phyloP scores from a whole-genome alignment of 208 protist genomes.

The Wallacemonas sp. region DNA sequence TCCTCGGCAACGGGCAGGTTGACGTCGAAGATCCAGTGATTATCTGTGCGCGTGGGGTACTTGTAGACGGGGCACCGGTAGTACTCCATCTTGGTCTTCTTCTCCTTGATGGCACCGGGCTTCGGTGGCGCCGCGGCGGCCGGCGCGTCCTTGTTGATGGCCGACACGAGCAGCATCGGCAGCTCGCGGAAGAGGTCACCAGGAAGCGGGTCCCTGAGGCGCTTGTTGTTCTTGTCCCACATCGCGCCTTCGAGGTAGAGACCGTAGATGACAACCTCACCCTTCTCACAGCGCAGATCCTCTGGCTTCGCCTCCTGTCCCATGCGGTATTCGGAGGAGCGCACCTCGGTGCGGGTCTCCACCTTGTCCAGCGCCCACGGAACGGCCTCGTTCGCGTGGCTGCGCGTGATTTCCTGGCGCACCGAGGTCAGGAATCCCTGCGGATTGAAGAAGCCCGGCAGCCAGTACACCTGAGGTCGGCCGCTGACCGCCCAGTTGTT shows the following conservation, averaged over 20 bases:
- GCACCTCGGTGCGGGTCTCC: constrained; percentile 93
- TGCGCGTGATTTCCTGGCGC: constrained; percentile 95
- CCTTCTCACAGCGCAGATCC: constrained; percentile 88
- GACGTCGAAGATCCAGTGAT: constrained; percentile 97
- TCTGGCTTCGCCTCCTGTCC: constrained; percentile 92
- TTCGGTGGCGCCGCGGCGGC: constrained; percentile 50
- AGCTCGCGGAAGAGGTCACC: constrained; percentile 95
- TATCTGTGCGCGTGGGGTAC: constrained; percentile 93
- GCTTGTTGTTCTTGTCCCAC: constrained; percentile 95
- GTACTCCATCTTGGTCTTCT: constrained; percentile 88
- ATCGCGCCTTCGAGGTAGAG: constrained; percentile 97
- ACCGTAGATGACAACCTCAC: constrained; percentile 98
- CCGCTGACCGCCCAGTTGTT: constrained; percentile 91
- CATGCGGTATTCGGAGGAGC: constrained; percentile 86
- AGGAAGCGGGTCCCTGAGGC: constrained; percentile 91
- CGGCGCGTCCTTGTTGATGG: constrained; percentile 87
- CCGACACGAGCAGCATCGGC: constrained; percentile 95
- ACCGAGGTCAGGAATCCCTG: constrained; percentile 98
- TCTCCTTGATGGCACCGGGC: constrained; percentile 70
- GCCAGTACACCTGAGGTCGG: constrained; percentile 94
- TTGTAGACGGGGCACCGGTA: constrained; percentile 99
- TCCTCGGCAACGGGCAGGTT: constrained; percentile 94
- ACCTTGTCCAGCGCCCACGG: constrained; percentile 98
- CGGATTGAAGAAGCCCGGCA: constrained; percentile 99
- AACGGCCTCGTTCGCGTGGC: constrained; percentile 85